Evolutionary conservation across 176 grass and related monocot species (phyloP).

Genomic region (Aechmea fasciata): DNA sequence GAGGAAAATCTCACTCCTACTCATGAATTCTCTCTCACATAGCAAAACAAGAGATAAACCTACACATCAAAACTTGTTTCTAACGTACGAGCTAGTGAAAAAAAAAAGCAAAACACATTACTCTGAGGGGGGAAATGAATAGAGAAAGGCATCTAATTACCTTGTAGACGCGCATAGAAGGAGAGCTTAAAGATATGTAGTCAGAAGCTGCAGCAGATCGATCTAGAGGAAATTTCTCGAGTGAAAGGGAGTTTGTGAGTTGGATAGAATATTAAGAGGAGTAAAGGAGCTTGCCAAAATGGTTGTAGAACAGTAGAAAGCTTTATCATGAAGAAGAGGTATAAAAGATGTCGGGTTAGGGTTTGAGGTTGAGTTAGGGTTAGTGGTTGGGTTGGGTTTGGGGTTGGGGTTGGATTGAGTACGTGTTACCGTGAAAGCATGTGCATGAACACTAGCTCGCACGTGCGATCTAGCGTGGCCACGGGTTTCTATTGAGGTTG

Average conservation of each 20-base stretch:
- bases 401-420: neutral
- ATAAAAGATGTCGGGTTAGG: neutral
- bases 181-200: neutral
- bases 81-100: neutral
- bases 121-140: too few species aligned
- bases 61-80: neutral
- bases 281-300: neutral
- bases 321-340: neutral
- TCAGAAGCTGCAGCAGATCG: neutral
- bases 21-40: neutral
- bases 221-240: neutral
- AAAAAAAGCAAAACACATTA: too few species aligned
- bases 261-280: neutral
- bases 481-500: too few species aligned
- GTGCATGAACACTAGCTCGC: too few species aligned
- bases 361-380: neutral
- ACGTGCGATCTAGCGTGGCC: too few species aligned
- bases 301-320: neutral
- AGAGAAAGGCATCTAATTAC: neutral
- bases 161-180: neutral
- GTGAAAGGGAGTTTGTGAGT: neutral
- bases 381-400: neutral
- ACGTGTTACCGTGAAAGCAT: too few species aligned
- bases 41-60: neutral
- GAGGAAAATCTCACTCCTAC: too few species aligned